Conservation (phyloP, 768 basidiomycete species). For the Tremella mesenterica region DNA sequence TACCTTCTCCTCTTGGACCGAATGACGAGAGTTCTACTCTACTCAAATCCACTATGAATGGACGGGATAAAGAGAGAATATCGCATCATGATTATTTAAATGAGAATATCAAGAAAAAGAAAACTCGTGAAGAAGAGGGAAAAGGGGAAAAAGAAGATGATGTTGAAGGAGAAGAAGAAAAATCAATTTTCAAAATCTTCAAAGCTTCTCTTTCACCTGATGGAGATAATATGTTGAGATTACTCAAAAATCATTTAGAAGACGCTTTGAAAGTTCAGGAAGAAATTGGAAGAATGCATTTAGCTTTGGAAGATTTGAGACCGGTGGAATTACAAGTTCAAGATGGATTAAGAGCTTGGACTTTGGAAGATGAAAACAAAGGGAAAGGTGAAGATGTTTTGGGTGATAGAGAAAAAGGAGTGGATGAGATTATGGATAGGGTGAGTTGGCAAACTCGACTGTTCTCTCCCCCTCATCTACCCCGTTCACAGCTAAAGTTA, state of each 20-base stretch:
- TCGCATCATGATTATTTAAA: background rate
- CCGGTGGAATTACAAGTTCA: background rate
- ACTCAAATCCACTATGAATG: too few species aligned
- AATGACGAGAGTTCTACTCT: too few species aligned
- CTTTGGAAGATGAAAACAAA: background rate
- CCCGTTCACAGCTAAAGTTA: too few species aligned
- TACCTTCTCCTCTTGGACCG: too few species aligned
- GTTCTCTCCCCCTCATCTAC: background rate
- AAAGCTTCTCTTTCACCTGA: conserved; percentile 22
- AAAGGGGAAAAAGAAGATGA: too few species aligned
- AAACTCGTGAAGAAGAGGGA: background rate
- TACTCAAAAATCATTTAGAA: conserved; percentile 28
- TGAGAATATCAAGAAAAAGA: background rate
- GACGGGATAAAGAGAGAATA: too few species aligned
- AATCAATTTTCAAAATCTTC: conserved; percentile 34
- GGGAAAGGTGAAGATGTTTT: conserved; percentile 5
- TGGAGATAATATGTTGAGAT: conserved; percentile 21
- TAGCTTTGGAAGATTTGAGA: conserved; percentile 17
- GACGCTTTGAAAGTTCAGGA: conserved; percentile 32
- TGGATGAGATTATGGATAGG: conserved; percentile 35
- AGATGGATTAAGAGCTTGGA: background rate
- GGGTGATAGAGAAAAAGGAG: conserved; percentile 21
- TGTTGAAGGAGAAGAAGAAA: background rate
- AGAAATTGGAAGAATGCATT: conserved; percentile 34
- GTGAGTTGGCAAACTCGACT: conserved; percentile 14